These are phyloP conservation scores for Chondrostereum purpureum DNA, from an alignment of 1,284 basidiomycete genomes.

Conservation along the genomic window DNA sequence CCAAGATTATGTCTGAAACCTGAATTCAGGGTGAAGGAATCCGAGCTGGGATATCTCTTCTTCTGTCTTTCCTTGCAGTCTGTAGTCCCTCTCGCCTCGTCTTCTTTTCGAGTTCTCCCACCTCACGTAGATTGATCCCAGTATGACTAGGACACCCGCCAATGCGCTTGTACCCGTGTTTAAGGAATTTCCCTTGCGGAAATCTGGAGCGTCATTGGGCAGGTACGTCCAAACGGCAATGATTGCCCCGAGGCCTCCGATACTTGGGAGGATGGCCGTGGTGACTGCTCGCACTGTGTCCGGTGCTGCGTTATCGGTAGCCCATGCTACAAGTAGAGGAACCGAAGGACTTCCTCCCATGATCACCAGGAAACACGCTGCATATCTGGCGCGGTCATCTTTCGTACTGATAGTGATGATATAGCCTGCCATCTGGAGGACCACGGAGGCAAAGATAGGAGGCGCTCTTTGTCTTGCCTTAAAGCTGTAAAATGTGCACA, in stretches of 20 bases:
- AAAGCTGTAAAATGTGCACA: conserved; percentile 25
- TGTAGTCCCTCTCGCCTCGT: conserved; percentile 11
- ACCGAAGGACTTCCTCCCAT: conserved; percentile 28
- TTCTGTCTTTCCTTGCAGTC: conserved; percentile 19
- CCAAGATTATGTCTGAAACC: conserved; percentile 35
- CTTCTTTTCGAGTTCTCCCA: conserved; percentile 11
- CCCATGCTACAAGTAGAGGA: conserved; percentile 33
- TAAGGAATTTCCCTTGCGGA: conserved; percentile 12
- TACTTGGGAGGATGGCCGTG: conserved; percentile 30
- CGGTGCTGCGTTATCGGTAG: conserved; percentile 34
- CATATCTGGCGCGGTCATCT: conserved; percentile 33
- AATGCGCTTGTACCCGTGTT: conserved; percentile 9
- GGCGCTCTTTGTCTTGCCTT: conserved; percentile 24
- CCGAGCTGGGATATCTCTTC: conserved; percentile 15
- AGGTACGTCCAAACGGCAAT: conserved; percentile 11
- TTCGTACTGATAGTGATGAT: conserved; percentile 30
- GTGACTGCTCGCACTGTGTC: conserved; percentile 35
- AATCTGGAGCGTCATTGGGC: conserved; percentile 10
- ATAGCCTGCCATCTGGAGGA: conserved; percentile 30
- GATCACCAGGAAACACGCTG: conserved; percentile 33
- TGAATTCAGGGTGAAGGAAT: conserved; percentile 25
- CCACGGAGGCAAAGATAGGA: conserved; percentile 25
- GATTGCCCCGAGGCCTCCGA: background rate
- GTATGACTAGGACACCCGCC: background rate
- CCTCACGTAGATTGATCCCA: conserved; percentile 6